Conservation (phyloP, 306 rosid species). For the Cucumis sativus region DNA sequence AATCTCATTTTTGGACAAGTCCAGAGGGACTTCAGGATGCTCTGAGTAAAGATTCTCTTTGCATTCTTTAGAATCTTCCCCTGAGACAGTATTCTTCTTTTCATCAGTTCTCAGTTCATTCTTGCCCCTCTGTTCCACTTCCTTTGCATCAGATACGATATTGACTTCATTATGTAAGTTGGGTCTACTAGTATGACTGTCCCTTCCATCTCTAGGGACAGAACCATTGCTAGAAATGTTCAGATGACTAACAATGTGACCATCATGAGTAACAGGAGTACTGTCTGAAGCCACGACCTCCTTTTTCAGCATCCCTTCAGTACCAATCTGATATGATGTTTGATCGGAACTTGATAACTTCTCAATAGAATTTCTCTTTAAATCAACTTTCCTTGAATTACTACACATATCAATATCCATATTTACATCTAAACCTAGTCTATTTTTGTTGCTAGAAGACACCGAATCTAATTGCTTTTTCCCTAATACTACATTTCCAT, state of each 20-base stretch:
- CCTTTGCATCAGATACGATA: conserved; percentile 29
- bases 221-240: conserved; percentile 26
- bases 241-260: conserved; percentile 27
- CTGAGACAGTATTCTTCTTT: conserved; percentile 24
- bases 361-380: conserved; percentile 34
- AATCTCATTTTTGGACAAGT: conserved; percentile 21
- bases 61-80: conserved; percentile 27
- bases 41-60: conserved; percentile 24
- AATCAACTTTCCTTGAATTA: conserved; percentile 29
- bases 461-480: conserved; percentile 43
- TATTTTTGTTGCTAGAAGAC: conserved; percentile 47
- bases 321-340: conserved; percentile 21
- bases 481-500: conserved; percentile 40
- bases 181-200: conserved; percentile 21
- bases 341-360: conserved; percentile 37
- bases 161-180: conserved; percentile 26
- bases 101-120: conserved; percentile 28
- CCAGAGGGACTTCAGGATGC: conserved; percentile 22
- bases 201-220: conserved; percentile 31
- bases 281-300: conserved; percentile 19
- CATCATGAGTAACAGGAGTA: conserved; percentile 25
- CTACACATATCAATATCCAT: conserved; percentile 48
- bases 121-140: conserved; percentile 29
- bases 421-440: conserved; percentile 85
- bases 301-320: conserved; percentile 33